Percentiles rank a stretch among this genome's conserved stretches.
phyloP scores from a whole-genome alignment of 345 rosid species.

The Linum trigynum region DNA sequence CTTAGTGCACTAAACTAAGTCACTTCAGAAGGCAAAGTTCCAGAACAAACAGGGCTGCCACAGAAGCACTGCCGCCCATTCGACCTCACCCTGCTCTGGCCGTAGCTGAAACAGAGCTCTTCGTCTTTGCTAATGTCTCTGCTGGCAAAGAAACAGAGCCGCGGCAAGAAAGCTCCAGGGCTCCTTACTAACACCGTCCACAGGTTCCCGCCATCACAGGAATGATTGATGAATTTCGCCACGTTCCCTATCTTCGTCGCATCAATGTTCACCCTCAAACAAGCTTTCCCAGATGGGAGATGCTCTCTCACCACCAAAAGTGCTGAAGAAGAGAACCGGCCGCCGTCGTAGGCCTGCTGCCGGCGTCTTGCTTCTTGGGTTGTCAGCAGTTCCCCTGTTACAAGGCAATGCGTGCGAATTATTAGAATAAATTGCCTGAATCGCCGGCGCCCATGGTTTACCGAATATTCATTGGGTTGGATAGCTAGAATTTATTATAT shows the following conservation, averaged over 20 bases:
- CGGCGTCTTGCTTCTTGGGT: slow-evolving; percentile 63
- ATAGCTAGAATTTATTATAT: neutral
- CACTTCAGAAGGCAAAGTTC: slow-evolving; percentile 61
- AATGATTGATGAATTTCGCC: slow-evolving; percentile 64
- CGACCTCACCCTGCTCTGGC: slow-evolving; percentile 40
- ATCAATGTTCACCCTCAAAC: slow-evolving; percentile 74
- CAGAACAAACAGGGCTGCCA: slow-evolving; percentile 55
- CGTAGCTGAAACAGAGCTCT: slow-evolving; percentile 78
- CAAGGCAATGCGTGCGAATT: neutral
- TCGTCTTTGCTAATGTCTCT: slow-evolving; percentile 49
- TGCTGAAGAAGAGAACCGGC: slow-evolving; percentile 40
- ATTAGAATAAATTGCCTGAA: neutral
- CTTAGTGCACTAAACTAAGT: slow-evolving; percentile 38
- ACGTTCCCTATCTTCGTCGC: slow-evolving; percentile 72
- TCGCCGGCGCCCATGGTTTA: too few relatives aligned
- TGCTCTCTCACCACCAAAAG: slow-evolving; percentile 85
- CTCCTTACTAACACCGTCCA: slow-evolving; percentile 49
- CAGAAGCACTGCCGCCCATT: slow-evolving; percentile 58
- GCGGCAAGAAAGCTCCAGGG: slow-evolving; percentile 55
- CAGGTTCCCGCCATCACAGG: slow-evolving; percentile 82
- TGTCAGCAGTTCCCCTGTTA: slow-evolving; percentile 63
- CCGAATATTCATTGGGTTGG: neutral
- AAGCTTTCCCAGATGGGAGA: slow-evolving; percentile 79
- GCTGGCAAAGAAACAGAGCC: slow-evolving; percentile 74
- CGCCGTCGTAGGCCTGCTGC: slow-evolving; percentile 51